Base-by-base conservation (phyloP, 1,284 basidiomycete species). In the Cryptococcus neoformans region DNA sequence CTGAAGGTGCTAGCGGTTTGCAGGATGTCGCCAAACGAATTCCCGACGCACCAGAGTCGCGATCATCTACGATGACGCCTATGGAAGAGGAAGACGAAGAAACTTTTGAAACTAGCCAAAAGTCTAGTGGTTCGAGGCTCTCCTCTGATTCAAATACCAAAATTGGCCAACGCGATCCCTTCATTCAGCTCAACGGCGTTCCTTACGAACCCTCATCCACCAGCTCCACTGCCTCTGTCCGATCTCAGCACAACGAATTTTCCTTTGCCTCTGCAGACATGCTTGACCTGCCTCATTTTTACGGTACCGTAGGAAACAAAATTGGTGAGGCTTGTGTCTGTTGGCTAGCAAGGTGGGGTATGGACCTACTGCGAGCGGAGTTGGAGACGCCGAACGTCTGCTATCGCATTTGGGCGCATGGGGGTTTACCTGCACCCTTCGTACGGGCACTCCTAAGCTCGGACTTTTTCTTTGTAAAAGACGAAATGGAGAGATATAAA, bases 301-400 rank as follows among this genome's bases (percentile, higher is more conserved):
- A 93, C 69, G 93, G 92, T 21, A 81, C 84, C 21, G 82, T 90
- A 4, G 89, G 89, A 0, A 85, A 92, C 76, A 93, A 92, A 78
- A 89, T 96, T 60, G 92, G 92, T 34, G 91, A 95, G 75, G 88
- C 90, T 0, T 88, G 87, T 63, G 84, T 85, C 4, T 92, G 89
- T 73, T 97, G 92, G 92, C 81, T 95, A 10, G 82, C 87, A 0
- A 82, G 90, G 40, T 96, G 92, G 92, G 90, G 87, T 0, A 74
- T 79, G 16, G 92, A 95, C 70, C 82, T 94, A 56, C 81, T 95
- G 45, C 72, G 75, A 10, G 81, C 83, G 51, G 92, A 95, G 73
- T 80, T 84, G n/a, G 53, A 56, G 21, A 17, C 41, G 4, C 17
- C 59, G 4, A 40, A 49, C 35, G 40, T 51, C 2, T 16, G n/a